Conservation (phyloP, 2,329 filamentous ascomycete genomes). For the Claviceps paspali region DNA sequence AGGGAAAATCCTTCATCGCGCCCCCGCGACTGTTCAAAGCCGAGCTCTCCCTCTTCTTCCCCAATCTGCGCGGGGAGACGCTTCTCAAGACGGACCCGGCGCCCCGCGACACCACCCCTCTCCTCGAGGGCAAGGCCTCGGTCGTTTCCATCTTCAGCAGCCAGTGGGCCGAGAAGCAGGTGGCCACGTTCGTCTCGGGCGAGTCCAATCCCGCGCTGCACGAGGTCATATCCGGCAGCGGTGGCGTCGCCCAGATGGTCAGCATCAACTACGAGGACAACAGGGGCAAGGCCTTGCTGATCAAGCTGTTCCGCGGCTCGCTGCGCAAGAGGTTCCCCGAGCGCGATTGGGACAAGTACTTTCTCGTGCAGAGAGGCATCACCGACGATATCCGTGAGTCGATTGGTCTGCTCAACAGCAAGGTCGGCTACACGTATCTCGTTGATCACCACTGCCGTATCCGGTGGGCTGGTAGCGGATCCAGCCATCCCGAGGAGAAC, state of each 20-base stretch:
- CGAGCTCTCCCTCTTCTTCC: slow-evolving; percentile 79
- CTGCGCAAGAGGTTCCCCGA: slow-evolving; percentile 34
- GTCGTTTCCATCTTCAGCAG: slow-evolving; percentile 72
- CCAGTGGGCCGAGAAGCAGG: slow-evolving; percentile 74
- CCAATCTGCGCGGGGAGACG: slow-evolving; percentile 74
- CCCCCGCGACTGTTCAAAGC: slow-evolving; percentile 72
- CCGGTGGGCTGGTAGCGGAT: slow-evolving; percentile 79
- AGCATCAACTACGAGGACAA: slow-evolving; percentile 84
- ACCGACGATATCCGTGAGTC: slow-evolving; percentile 46
- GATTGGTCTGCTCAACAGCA: slow-evolving; percentile 66
- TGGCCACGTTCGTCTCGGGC: slow-evolving; percentile 51
- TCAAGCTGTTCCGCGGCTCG: slow-evolving; percentile 39
- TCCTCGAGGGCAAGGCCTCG: slow-evolving; percentile 57
- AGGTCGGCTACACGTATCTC: slow-evolving; percentile 88
- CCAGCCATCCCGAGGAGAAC: slow-evolving; percentile 49
- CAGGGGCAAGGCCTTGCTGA: slow-evolving; percentile 43
- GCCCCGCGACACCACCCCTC: slow-evolving; percentile 55
- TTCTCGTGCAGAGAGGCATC: slow-evolving; percentile 42
- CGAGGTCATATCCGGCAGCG: slow-evolving; percentile 37
- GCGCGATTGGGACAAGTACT: slow-evolving; percentile 44
- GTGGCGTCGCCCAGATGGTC: slow-evolving; percentile 54
- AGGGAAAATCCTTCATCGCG: slow-evolving; percentile 84
- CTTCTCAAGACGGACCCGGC: slow-evolving; percentile 40
- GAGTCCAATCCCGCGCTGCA: slow-evolving; percentile 56
- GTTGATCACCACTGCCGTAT: slow-evolving; percentile 79